phyloP scores from a whole-genome alignment of 768 basidiomycete species.

The Leccinum incarnatum region DNA sequence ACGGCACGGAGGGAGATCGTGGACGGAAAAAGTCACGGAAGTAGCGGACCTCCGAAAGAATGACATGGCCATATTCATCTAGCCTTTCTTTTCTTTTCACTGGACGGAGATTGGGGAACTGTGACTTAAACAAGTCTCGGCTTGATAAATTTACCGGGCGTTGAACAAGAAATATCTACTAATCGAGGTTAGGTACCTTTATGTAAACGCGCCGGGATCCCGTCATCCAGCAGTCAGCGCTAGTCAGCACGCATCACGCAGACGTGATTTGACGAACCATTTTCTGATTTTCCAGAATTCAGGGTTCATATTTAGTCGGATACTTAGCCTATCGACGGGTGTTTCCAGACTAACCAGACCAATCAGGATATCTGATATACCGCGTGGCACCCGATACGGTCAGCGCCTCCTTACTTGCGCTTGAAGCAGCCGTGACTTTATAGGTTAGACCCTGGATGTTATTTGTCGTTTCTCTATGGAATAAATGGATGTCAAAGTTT shows the following conservation, averaged over 20 bases:
- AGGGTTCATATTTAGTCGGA: conserved; percentile 1
- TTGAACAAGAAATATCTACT: neutral
- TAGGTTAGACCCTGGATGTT: neutral
- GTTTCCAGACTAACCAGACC: neutral
- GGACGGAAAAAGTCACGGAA: conserved; percentile 22
- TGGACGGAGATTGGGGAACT: neutral
- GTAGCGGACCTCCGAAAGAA: neutral
- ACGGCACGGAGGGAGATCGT: conserved; percentile 4
- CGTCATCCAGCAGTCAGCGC: neutral
- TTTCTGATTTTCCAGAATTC: conserved; percentile 2
- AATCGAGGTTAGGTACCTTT: neutral
- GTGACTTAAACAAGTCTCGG: neutral
- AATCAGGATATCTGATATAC: neutral
- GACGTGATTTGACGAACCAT: neutral
- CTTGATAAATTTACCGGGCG: neutral
- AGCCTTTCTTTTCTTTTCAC: neutral
- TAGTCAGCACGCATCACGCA: neutral
- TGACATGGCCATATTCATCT: neutral
- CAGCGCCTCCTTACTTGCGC: neutral
- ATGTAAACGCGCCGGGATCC: neutral
- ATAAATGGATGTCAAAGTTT: neutral
- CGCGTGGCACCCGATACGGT: neutral
- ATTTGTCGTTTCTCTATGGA: neutral
- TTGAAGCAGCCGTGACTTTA: too few species aligned
- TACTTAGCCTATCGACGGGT: neutral